Evolutionary conservation across 306 rosid genomes (phyloP).

Genomic region (Cucumis hystrix): DNA sequence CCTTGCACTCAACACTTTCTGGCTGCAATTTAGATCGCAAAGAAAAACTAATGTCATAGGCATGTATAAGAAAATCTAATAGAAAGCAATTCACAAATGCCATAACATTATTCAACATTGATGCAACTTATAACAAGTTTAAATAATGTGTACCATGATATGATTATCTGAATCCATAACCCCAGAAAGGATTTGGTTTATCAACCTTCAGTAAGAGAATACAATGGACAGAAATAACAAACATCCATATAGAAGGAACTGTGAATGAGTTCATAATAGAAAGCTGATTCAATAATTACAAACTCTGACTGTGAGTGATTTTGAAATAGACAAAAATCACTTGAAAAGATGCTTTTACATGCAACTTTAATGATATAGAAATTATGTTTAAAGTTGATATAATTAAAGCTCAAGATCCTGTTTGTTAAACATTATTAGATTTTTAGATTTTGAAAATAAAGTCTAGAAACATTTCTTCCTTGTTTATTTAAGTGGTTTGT

Average conservation of each 20-base stretch:
- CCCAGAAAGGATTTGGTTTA: not conserved
- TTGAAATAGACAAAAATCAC: not conserved
- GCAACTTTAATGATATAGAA: no score
- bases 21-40: constrained; percentile 31
- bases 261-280: not conserved
- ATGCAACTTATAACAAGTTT: no score
- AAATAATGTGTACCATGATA: not conserved
- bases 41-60: not conserved
- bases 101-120: not conserved
- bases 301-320: not conserved
- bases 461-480: no score
- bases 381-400: no score
- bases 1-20: constrained; percentile 52
- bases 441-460: no score
- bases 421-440: no score
- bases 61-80: no score
- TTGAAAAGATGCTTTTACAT: no score
- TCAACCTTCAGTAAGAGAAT: not conserved
- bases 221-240: not conserved
- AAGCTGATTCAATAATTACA: not conserved
- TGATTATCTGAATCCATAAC: not conserved
- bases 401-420: no score
- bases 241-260: not conserved
- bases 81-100: not conserved
- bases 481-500: no score